Evolutionary conservation across 139 green algal genomes (phyloP), one percentile per base, ranked within the genome.

Genomic region (Chlorella sp.): DNA sequence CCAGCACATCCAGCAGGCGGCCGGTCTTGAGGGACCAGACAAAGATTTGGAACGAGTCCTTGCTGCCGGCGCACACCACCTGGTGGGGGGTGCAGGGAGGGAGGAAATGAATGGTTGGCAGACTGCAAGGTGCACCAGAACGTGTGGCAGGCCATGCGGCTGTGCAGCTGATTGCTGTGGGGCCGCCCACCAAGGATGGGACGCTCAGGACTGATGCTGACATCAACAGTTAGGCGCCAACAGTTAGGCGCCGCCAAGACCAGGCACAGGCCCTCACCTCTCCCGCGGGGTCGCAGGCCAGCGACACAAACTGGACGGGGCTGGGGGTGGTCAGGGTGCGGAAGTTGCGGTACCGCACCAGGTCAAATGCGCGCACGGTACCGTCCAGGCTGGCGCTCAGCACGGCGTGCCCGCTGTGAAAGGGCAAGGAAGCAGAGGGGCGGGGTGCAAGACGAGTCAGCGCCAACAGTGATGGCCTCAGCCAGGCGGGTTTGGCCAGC

Each of bases 1-100:
- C 87, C 70, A 99, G 90, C 44, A 98, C 86, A 84, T 99, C 97
- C 82, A 99, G 92, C 85, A 99, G 88, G 43, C 94, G 89, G 3
- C 94, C 97, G 0, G 96, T 99, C 82, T 95, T 94, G 40, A 99
- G 76, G 28, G 90, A 95, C 97, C 97, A 99, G 64, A 99, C 93
- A 86, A 93, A 98, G n/a, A 99, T 92, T 86, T 97, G 87, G 87
- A 98, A 98, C 19, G 90, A 94, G 81, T 99, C 96, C 44, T 90
- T 79, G 11, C 88, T 94, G 56, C 96, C 97, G 20, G 97, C 97
- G 28, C 86, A 92, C 83, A 99, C 89, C 34, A 98, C 83, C 90
- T 93, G 82, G 34, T 5, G 73, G 44, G 3, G 1, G 51, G 19
- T 60, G 38, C 34, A 40, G 77, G 56, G 40, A 5, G 74, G 48